Base-by-base conservation (phyloP, 495 filamentous ascomycete genomes). In the Oidiodendron maius region DNA sequence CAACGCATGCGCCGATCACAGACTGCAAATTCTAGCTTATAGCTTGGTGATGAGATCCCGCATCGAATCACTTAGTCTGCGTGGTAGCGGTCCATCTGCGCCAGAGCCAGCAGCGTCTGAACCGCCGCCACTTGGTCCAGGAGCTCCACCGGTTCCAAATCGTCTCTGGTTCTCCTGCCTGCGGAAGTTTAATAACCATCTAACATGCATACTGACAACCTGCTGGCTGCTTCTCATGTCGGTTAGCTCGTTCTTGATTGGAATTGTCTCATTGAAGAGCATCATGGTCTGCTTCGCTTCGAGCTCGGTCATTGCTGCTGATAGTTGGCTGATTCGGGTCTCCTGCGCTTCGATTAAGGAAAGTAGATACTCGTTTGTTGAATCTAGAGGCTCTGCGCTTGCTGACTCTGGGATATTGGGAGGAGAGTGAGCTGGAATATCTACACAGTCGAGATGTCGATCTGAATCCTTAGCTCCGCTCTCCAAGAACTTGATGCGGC, bases 141-240 rank as follows among this genome's bases (percentile, higher is more conserved):
- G 32, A 57, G 43, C 24, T 11, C 54, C 55, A 50, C 53, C 39
- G 56, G 43, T 25, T 11, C 58, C 55, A 42, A 46, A 43, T 6
- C 58, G 21, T 24, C 50, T 40, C 16, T 52, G 46, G 11, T 64
- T 62, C 38, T 71, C 68, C 30, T 71, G 68, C 4, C 65, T 26
- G 10, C 68, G 56, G 49, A 69, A 67, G 28, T 69, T 75, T 69
- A 78, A 69, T 45, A 77, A 60, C 75, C 74, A 80, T 18, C 67
- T 64, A 12, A 75, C 71, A 48, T 80, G 74, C 75, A 77, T 76
- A 28, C 67, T 65, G 11, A 75, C 60, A 10, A 74, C 68, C 8
- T 70, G 68, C 32, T 75, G 63, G n/a, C 62, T 71, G 55, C 67
- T 76, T 26, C 65, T 63, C 23, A 80, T 61, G 47, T 80, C 75